Percentiles rank a stretch among this genome's conserved stretches.
Evolutionary conservation across 192 early-diverging fungal species (phyloP).

Genomic region (Diversispora epigaea): DNA sequence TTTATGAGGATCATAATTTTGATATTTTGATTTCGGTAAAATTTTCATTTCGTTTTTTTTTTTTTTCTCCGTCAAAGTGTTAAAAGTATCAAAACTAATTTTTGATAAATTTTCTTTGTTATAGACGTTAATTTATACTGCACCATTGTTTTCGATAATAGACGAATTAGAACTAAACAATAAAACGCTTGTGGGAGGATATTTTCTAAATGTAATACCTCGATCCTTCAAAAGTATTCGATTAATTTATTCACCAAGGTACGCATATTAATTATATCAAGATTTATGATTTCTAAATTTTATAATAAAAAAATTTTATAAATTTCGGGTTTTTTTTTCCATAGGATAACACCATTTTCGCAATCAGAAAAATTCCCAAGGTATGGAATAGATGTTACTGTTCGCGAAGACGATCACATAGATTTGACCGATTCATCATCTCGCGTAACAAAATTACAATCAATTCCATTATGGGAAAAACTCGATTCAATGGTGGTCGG

Average conservation of each 20-base stretch:
- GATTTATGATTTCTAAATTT: neutral
- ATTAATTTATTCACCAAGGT: neutral
- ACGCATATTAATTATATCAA: neutral
- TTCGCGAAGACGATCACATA: neutral
- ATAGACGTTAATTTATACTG: neutral
- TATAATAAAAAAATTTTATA: neutral
- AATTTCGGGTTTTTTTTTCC: neutral
- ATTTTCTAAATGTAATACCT: neutral
- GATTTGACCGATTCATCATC: neutral
- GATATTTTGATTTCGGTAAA: neutral
- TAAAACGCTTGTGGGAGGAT: neutral
- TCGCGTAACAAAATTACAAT: neutral
- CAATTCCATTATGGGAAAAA: neutral
- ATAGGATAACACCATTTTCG: neutral
- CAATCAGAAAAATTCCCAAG: neutral
- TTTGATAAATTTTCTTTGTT: neutral
- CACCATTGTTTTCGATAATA: neutral
- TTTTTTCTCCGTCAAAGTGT: neutral
- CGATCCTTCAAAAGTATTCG: neutral
- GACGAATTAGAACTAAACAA: neutral
- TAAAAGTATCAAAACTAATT: neutral
- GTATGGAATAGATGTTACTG: neutral
- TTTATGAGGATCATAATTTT: neutral
- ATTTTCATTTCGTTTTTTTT: neutral
- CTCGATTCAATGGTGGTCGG: neutral